Base-by-base conservation (phyloP, 2,329 filamentous ascomycete genomes). In the Aspergillus phoenicis region DNA sequence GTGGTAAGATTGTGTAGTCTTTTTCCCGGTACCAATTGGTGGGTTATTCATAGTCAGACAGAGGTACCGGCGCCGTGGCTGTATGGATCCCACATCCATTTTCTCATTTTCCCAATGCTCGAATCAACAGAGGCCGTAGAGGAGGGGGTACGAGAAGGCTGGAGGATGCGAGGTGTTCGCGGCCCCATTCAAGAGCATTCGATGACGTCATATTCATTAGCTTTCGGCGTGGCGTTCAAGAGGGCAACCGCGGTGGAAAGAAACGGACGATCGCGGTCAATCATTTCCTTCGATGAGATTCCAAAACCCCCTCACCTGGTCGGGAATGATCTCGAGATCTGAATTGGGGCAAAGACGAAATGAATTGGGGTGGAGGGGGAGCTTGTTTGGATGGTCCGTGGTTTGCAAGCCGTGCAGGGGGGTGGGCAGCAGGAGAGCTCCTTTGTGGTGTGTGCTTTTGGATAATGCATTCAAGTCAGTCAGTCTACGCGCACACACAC, bases 141-240 rank as follows among this genome's bases (percentile, higher is more conserved):
- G 7, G 24, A n/a, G 24, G 47, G 7, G 24, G 45, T 28, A 15
- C 8, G 51, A 36, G 51, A 52, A 45, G 41, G 22, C n/a, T 55
- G 52, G 8, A 30, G 33, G 20, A 30, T 55, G 52, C 39, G 22
- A 55, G 17, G 26, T 55, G 52, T 15, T 28, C 22, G 28, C 26
- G 11, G 13, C 24, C 38, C 33, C 33, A 36, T 36, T 36, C 33
- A 36, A 36, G 33, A 36, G 33, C 33, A 36, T 36, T 11, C 47
- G 41, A 52, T 52, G 56, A 58, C 56, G 56, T 58, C 56, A 58
- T 52, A 26, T 13, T 15, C 33, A 5, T 17, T 36, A 13, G 30
- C 17, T 8, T 51, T 52, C 17, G 47, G 36, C 20, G 39, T 24
- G 39, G 39, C 24, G 39, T 33, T 30, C 7, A 22, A 41, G 28